Base-by-base conservation (phyloP, 129 eudicot species). In the Lactuca sativa region DNA sequence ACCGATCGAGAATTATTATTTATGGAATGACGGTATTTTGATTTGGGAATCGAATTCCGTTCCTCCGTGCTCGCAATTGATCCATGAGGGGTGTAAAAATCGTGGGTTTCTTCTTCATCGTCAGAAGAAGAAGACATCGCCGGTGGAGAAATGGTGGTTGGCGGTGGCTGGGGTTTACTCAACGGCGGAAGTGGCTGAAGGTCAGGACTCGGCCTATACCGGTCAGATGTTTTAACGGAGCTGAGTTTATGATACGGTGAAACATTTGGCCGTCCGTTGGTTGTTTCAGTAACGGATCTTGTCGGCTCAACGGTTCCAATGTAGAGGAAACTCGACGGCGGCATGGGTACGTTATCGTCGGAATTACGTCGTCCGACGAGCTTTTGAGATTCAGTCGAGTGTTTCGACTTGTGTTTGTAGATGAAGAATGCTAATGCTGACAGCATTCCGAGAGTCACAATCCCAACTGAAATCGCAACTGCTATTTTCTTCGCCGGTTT, bases 261-360 rank as follows among this genome's bases (percentile, higher is more conserved):
- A 33, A 71, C 82, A 64, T 78, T 80, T 0, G 72, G 80, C 14
- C 61, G 85, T 14, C 40, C 74, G 31, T 78, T 84, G 14, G 76
- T 78, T 9, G 79, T 53, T 43, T 84, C 96, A 40, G 30, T 59
- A 3, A 75, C 89, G 44, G 92, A 59, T 74, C 81, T 81, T 3
- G 95, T 64, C 30, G 97, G 97, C 78, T 90, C 99, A 47, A 90
- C 92, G 1, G 99, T 90, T 3, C 99, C 99, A 64, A 90, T 90
- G 81, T 93, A 90, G 17, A 93, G 88, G 74, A 90, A 83, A 65
- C 59, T 82, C 2, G 99, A 90, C 5, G 97, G 95, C 40, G 88
- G 86, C 62, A 58, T 74, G 62, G 88, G 86, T 59, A 58, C 71
- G 62, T 80, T 80, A 59, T 91, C 84, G 10, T 84, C 90, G 4